phyloP scores from a whole-genome alignment of 2,329 filamentous ascomycete species.

The Alternaria arborescens region DNA sequence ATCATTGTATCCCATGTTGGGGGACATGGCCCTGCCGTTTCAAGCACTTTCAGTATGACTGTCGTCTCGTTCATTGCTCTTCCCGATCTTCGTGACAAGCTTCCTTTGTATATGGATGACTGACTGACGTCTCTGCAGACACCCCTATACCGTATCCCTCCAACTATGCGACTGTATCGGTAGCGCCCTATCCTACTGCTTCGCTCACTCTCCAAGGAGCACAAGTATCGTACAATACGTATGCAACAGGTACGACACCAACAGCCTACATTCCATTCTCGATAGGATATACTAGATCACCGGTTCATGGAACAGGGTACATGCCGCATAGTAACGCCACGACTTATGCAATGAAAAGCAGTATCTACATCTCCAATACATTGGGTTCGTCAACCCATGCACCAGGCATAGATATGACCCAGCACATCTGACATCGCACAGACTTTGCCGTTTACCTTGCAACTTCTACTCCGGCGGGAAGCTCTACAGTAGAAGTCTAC shows the following conservation, averaged over 20 bases:
- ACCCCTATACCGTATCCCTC: neutral
- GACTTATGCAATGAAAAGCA: neutral
- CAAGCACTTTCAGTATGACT: neutral
- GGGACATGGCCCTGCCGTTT: neutral
- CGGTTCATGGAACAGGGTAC: neutral
- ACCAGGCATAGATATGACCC: accelerated
- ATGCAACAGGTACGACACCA: neutral
- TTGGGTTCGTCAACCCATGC: neutral
- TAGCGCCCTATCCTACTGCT: neutral
- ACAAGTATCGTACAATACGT: neutral
- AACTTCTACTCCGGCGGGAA: neutral
- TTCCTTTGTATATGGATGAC: neutral
- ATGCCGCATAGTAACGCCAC: neutral
- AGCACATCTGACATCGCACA: neutral
- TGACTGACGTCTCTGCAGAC: neutral
- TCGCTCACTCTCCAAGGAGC: neutral
- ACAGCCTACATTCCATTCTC: neutral
- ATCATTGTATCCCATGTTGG: neutral
- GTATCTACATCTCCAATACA: neutral
- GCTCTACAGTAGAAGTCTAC: neutral
- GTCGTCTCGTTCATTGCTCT: neutral
- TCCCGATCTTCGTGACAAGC: neutral
- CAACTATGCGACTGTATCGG: neutral
- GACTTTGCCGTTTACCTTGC: neutral
- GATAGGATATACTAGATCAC: neutral